Evolutionary conservation across 2,329 filamentous ascomycete genomes (phyloP), one percentile per base, ranked within the genome.

Genomic region (Magnaporthiopsis incrustans): DNA sequence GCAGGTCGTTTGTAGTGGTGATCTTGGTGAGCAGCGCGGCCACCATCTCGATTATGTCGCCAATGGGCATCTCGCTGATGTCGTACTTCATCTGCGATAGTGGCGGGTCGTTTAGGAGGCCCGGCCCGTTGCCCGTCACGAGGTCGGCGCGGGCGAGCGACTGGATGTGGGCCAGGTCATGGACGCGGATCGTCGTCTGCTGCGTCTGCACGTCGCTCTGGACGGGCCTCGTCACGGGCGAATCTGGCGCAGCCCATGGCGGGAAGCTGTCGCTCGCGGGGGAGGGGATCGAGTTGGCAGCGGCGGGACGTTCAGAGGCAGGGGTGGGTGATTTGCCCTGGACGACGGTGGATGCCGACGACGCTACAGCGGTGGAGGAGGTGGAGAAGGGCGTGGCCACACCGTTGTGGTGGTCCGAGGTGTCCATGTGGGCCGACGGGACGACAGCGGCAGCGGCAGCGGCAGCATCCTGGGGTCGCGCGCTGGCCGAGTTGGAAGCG

Each of bases 21-120:
- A 99, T 99, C 76, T 98, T 98, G 64, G 94, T 97, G 67, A 99
- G 81, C 30, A 99, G 83, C 8, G 93, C 95, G 5, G 95, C 95
- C 4, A 99, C 95, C 95, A 99, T 98, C 76, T 98, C 94, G 73
- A 99, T 99, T 69, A 99, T 91, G 73, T 99, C 94, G 68, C 89
- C 87, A 64, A 98, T 96, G 63, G 95, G 95, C 94, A 99, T 98
- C 63, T 87, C 90, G 77, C 93, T 97, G 70, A 99, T 97, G 76
- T 98, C 95, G 74, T 97, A 99, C 73, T 86, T 86, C 77, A 83
- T 83, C 67, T 81, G 81, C 69, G 83, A 82, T 53, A 81, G 74
- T 44, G 79, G 81, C 15, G 79, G 77, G 66, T 80, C 83, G 67
- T 80, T 81, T 64, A 81, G 75, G 64, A 79, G 79, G 70, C 83